phyloP scores from a whole-genome alignment of 495 filamentous ascomycete genomes.

The Neohortaea acidophila region DNA sequence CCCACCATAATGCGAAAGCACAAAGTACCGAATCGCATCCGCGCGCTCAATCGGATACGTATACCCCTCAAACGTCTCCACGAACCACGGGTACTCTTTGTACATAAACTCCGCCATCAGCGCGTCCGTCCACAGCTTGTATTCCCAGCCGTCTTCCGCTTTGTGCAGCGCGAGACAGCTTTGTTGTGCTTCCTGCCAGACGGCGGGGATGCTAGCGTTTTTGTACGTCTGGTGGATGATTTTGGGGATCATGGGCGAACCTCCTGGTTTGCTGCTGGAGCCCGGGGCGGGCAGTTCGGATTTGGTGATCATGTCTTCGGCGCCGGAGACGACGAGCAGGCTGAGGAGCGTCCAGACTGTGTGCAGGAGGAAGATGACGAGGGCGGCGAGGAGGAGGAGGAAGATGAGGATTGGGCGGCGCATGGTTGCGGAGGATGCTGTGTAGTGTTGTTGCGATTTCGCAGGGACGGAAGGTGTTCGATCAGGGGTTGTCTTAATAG shows the following conservation, averaged over 20 bases:
- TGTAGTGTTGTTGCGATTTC: background rate
- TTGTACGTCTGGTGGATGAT: conserved; percentile 84
- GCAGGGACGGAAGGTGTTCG: too few relatives aligned
- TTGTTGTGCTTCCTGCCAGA: conserved; percentile 58
- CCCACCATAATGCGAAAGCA: conserved; percentile 69
- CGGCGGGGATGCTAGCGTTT: conserved; percentile 57
- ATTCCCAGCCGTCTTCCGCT: conserved; percentile 33
- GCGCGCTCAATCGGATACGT: conserved; percentile 71
- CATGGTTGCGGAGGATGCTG: conserved; percentile 21
- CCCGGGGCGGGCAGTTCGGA: conserved; percentile 27
- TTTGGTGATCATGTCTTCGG: conserved; percentile 29
- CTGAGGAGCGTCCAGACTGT: conserved; percentile 30
- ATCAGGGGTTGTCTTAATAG: too few relatives aligned
- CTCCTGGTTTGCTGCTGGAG: conserved; percentile 31
- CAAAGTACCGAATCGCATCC: conserved; percentile 76
- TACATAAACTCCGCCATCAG: conserved; percentile 62
- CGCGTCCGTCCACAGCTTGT: conserved; percentile 70
- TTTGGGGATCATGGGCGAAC: conserved; percentile 62
- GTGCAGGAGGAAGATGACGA: conserved; percentile 35
- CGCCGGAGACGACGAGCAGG: conserved; percentile 31
- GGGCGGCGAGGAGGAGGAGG: conserved; percentile 33
- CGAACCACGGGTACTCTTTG: conserved; percentile 58
- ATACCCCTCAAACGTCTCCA: conserved; percentile 69
- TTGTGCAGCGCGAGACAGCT: conserved; percentile 61
- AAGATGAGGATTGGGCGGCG: conserved; percentile 25